These are phyloP conservation scores for Alternaria angustiovoidea DNA, from an alignment of 2,329 filamentous ascomycete species.

Conservation along the genomic window DNA sequence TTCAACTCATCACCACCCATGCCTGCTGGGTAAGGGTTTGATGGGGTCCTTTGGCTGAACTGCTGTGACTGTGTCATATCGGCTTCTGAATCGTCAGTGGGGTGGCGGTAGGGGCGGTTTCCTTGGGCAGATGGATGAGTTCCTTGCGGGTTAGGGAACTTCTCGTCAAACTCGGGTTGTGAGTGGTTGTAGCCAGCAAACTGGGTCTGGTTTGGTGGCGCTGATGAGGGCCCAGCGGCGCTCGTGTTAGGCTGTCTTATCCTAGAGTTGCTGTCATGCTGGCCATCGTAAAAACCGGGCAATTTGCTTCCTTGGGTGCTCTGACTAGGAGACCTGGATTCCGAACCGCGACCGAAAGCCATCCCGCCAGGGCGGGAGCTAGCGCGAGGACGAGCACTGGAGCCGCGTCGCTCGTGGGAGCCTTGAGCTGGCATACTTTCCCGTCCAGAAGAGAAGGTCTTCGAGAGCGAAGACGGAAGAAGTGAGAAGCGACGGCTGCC, in stretches of 20 bases:
- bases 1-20: constrained; percentile 41
- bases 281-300: constrained; percentile 54
- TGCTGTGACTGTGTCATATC: constrained; percentile 37
- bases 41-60: constrained; percentile 19
- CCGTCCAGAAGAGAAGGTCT: constrained; percentile 53
- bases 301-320: constrained; percentile 55
- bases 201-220: constrained; percentile 48
- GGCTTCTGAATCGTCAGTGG: constrained; percentile 47
- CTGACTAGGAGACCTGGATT: constrained; percentile 55
- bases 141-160: constrained; percentile 45
- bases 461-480: constrained; percentile 59
- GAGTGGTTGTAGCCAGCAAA: constrained; percentile 38
- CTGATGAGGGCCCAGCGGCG: constrained; percentile 42
- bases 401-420: constrained; percentile 46
- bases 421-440: constrained; percentile 43
- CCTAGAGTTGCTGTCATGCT: constrained; percentile 43
- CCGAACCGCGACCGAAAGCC: constrained; percentile 54
- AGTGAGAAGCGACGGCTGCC: constrained; percentile 60
- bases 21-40: constrained; percentile 52
- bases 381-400: constrained; percentile 39
- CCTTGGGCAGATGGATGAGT: constrained; percentile 39
- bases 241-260: constrained; percentile 27
- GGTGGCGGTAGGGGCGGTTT: constrained; percentile 40
- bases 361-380: constrained; percentile 50
- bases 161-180: constrained; percentile 45